Base-by-base conservation (phyloP, 768 basidiomycete species). In the Sarcomyxa edulis region DNA sequence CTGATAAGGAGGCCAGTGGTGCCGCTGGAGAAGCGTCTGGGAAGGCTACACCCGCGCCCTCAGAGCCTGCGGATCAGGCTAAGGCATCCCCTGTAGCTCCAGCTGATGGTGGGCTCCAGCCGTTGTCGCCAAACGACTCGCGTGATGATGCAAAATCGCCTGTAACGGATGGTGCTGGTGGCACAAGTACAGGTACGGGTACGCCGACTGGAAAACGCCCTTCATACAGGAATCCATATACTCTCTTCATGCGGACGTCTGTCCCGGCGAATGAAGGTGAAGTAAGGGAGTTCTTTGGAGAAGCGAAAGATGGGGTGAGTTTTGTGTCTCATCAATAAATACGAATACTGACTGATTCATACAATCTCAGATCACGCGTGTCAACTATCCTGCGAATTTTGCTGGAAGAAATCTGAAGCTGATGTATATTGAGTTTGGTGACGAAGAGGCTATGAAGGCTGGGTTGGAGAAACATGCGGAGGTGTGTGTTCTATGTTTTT, bases 351-450 rank as follows among this genome's bases (percentile, higher is more conserved):
- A 29, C 12, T 37, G 24, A 19, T 52, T 23, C 34, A 20, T 10
- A 23, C 5, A 9, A 27, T 26, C 19, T 29, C 44, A 87, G 82
- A 83, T 92, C 50, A 81, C 77, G 21, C 74, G 76, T 35, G 69
- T 92, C 36, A 69, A 71, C 43, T 70, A 82, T 42, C 85, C 84
- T 0, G 47, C 60, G 47, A 41, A 56, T 9, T 69, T 60, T 48
- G 49, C 60, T 4, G 74, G 75, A 7, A 75, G 80, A 32, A 60
- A 68, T 20, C 62, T 61, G 39, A 77, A 71, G 47, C 67, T 91
- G 40, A 87, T 81, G 2, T 96, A 91, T 53, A 77, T 96, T 37
- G 93, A 95, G 53, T 96, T 95, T 59, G 84, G 78, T 4, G 86
- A 89, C 49, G 90, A 94, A 51, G 86, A 84, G 32, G 69, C 80